Conservation (phyloP, 2,329 filamentous ascomycete species). For the Cryphonectria carpinicola region DNA sequence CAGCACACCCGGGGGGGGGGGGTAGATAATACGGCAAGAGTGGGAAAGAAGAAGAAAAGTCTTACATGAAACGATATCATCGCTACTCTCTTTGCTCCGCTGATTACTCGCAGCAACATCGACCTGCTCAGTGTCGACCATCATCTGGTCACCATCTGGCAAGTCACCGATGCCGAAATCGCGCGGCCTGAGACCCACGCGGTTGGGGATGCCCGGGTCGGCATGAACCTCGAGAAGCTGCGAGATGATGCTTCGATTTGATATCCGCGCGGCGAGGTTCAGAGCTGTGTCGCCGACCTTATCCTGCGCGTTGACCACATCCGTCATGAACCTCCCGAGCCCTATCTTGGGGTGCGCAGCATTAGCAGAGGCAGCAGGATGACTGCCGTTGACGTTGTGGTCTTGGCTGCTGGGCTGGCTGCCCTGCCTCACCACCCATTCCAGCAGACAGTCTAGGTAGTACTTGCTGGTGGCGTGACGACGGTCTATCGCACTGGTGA, state of each 20-base stretch:
- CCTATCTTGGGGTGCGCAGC: constrained; percentile 68
- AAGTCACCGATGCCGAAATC: constrained; percentile 91
- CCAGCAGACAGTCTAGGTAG: constrained; percentile 90
- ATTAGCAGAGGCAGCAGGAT: background rate
- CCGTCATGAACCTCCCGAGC: constrained; percentile 90
- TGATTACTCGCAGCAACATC: constrained; percentile 52
- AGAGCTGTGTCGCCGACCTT: constrained; percentile 93
- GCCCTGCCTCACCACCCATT: constrained; percentile 90
- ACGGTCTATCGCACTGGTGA: constrained; percentile 94
- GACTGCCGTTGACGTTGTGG: constrained; percentile 31
- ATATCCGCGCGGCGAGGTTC: constrained; percentile 90
- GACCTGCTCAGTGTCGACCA: constrained; percentile 51
- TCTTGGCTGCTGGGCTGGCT: constrained; percentile 47
- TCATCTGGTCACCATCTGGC: constrained; percentile 62
- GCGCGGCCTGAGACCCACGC: constrained; percentile 83
- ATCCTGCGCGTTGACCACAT: constrained; percentile 95
- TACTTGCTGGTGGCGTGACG: constrained; percentile 90
- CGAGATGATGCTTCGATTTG: constrained; percentile 93
- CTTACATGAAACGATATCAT: constrained; percentile 80
- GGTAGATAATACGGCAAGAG: background rate
- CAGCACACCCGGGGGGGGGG: constrained; percentile 26
- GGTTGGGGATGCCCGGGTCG: constrained; percentile 88
- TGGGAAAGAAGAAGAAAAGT: constrained; percentile 31
- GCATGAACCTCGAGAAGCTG: constrained; percentile 94
- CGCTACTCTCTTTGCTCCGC: constrained; percentile 71